A percentile compares a stretch with the other conserved stretches of the same genome.
phyloP scores from a whole-genome alignment of 2,329 filamentous ascomycete species.

The Monosporascus sp. region DNA sequence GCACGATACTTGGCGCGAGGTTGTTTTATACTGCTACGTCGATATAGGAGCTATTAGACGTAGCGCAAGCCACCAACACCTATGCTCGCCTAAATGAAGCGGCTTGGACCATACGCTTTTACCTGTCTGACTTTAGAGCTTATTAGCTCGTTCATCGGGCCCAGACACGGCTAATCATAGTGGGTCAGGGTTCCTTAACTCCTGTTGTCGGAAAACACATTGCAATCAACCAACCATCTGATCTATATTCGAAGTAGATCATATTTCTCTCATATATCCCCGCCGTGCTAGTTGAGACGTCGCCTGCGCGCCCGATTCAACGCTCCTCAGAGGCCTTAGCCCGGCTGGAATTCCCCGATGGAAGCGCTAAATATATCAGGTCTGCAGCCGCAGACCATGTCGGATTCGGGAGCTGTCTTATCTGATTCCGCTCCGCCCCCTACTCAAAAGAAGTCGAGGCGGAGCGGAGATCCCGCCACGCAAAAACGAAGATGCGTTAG shows the following conservation, averaged over 20 bases:
- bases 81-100: no score
- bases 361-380: conserved; percentile 16
- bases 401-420: conserved; percentile 9
- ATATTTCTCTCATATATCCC: background rate
- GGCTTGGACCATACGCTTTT: no score
- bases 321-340: background rate
- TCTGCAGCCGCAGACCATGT: conserved; percentile 12
- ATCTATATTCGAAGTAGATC: background rate
- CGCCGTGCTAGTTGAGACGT: background rate
- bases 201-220: background rate
- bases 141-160: no score
- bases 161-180: no score
- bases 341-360: conserved; percentile 14
- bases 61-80: no score
- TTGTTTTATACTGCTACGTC: background rate
- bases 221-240: background rate
- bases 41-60: no score
- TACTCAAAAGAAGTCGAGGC: conserved; percentile 45
- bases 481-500: conserved; percentile 74
- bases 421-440: conserved; percentile 11
- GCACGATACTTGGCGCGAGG: background rate
- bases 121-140: no score
- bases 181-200: no score
- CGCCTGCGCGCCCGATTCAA: background rate
- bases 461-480: conserved; percentile 38